Conservation (phyloP, 176 grass and related monocot genomes). For the Hsuehochloa calcarea region DNA sequence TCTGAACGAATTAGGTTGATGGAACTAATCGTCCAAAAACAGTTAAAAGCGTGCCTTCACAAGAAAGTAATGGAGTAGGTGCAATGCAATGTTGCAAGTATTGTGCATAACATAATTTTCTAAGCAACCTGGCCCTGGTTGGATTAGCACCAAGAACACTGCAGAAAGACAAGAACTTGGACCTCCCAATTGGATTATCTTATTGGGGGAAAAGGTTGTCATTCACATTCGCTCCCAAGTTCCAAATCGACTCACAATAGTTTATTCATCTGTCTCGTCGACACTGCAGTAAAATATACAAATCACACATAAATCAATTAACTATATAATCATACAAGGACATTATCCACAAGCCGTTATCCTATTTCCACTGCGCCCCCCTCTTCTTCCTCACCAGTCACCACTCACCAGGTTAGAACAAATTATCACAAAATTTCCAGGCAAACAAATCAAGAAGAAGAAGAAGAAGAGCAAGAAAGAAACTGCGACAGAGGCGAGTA, state of each 20-base stretch:
- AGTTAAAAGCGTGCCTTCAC: background rate
- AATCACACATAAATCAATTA: background rate
- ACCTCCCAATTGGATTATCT: conserved; percentile 17
- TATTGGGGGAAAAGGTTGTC: conserved; percentile 18
- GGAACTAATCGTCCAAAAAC: background rate
- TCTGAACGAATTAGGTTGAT: background rate
- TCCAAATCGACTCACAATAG: conserved; percentile 18
- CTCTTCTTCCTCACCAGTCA: background rate
- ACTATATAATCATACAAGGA: background rate
- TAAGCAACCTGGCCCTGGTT: background rate
- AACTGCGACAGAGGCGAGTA: background rate
- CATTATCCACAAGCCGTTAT: background rate
- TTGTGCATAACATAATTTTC: background rate
- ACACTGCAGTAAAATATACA: conserved; percentile 22
- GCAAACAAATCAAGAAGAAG: background rate
- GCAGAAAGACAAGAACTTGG: background rate
- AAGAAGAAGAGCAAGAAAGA: background rate
- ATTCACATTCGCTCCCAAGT: background rate
- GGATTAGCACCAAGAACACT: conserved; percentile 1
- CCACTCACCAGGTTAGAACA: background rate
- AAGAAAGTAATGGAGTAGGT: background rate
- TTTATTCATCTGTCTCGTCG: conserved; percentile 19
- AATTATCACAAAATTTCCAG: background rate
- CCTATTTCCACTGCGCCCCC: background rate
- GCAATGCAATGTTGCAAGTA: background rate